phyloP scores from a whole-genome alignment of 1,139 yeast genomes.

The Pichia sp. region DNA sequence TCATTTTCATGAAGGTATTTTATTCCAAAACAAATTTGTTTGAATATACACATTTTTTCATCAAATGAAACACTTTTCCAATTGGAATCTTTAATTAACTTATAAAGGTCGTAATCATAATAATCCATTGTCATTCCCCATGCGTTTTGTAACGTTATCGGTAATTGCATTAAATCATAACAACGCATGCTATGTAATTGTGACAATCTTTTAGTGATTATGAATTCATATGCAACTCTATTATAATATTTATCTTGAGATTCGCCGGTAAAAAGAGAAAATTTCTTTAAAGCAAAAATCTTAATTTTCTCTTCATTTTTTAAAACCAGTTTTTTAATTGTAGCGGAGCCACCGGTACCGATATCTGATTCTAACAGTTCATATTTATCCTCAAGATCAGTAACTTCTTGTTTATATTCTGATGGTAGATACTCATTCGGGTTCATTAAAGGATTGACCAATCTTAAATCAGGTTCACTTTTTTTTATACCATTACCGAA shows the following conservation, averaged over 20 bases:
- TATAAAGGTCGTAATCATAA: constrained; percentile 52
- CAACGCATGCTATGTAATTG: constrained; percentile 54
- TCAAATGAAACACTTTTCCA: constrained; percentile 37
- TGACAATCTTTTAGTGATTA: constrained; percentile 49
- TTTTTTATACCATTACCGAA: constrained; percentile 19
- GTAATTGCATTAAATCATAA: constrained; percentile 50
- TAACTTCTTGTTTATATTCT: constrained; percentile 28
- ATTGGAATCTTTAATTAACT: constrained; percentile 38
- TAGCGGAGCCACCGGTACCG: constrained; percentile 70
- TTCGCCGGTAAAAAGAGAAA: constrained; percentile 55
- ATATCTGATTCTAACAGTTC: constrained; percentile 38
- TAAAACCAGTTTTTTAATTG: constrained; percentile 34
- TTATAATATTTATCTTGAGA: constrained; percentile 52
- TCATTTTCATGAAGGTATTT: constrained; percentile 50
- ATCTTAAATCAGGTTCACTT: constrained; percentile 30
- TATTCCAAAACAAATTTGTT: constrained; percentile 49
- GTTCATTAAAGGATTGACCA: constrained; percentile 55
- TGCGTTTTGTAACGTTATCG: constrained; percentile 55
- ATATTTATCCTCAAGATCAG: constrained; percentile 21
- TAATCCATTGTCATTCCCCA: constrained; percentile 74
- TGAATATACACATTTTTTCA: constrained; percentile 58
- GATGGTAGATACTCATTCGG: constrained; percentile 59
- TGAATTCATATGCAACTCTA: constrained; percentile 57
- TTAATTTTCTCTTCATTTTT: constrained; percentile 22
- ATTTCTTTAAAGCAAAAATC: constrained; percentile 57